Conservation (phyloP, 2,329 filamentous ascomycete species). For the Talaromyces sp. region DNA sequence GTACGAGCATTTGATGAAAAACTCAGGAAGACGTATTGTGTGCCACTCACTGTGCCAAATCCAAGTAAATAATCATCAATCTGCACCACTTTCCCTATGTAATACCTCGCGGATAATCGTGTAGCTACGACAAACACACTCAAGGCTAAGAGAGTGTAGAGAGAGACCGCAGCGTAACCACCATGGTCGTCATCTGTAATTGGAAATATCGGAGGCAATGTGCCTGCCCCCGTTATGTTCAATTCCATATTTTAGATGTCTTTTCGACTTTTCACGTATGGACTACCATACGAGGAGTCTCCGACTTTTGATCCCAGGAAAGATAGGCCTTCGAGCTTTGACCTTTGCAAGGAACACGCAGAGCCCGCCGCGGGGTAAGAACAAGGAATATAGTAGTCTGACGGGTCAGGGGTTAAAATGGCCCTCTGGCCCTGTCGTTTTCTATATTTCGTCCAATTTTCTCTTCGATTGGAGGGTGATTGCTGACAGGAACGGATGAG, state of each 20-base stretch:
- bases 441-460: not conserved
- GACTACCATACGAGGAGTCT: not conserved
- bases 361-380: not conserved
- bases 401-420: not conserved
- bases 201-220: slow-evolving; percentile 23
- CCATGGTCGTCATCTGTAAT: slow-evolving; percentile 24
- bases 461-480: not conserved
- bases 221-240: slow-evolving; percentile 18
- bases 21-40: not conserved
- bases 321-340: not conserved
- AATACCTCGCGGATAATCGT: slow-evolving; percentile 23
- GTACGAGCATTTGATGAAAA: too few relatives aligned
- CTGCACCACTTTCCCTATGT: slow-evolving; percentile 22
- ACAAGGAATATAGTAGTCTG: not conserved
- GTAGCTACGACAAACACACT: slow-evolving; percentile 20
- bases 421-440: not conserved
- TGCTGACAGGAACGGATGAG: not conserved
- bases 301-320: not conserved
- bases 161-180: slow-evolving; percentile 22
- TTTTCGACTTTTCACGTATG: not conserved
- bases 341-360: not conserved
- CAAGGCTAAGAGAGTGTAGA: slow-evolving; percentile 23
- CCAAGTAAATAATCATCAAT: slow-evolving; percentile 23
- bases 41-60: slow-evolving; percentile 18
- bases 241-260: not conserved